A percentile compares a stretch with the other conserved stretches of the same genome.
Conservation (phyloP, 306 rosid species). For the Malus sylvestris region DNA sequence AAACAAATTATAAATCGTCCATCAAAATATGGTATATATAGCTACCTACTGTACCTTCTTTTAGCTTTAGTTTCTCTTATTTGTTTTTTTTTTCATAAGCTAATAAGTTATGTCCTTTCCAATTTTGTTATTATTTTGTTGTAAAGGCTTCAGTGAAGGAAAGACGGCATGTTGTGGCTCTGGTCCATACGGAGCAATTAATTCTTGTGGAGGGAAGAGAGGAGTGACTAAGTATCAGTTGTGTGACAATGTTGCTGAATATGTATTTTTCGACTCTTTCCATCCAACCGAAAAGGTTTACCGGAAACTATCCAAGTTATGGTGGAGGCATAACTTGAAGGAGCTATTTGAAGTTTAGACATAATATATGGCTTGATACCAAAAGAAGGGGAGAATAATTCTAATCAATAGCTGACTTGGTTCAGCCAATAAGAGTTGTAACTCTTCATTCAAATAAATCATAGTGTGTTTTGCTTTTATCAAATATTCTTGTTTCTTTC, state of each 20-base stretch:
- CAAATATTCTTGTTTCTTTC: too few species aligned
- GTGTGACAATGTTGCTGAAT: slow-evolving; percentile 30
- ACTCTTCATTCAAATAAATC: too few species aligned
- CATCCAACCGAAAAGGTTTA: slow-evolving; percentile 38
- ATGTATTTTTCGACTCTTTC: slow-evolving; percentile 38
- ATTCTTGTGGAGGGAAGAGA: slow-evolving; percentile 37
- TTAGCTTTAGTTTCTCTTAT: background rate
- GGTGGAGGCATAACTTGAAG: slow-evolving; percentile 37
- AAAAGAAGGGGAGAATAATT: background rate
- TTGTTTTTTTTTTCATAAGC: background rate
- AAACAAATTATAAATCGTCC: slow-evolving; percentile 21
- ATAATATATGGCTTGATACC: background rate
- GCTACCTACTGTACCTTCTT: background rate
- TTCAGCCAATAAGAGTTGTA: too few species aligned
- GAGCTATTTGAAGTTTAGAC: slow-evolving; percentile 21
- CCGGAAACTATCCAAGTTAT: slow-evolving; percentile 22
- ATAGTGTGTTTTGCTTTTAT: too few species aligned
- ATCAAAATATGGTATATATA: slow-evolving; percentile 34
- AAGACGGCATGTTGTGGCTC: slow-evolving; percentile 31
- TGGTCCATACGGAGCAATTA: slow-evolving; percentile 21
- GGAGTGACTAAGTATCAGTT: slow-evolving; percentile 28
- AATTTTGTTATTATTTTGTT: background rate
- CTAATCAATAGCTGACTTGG: background rate
- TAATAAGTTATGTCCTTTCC: too few species aligned
- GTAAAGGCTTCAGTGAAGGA: slow-evolving; percentile 30